These are phyloP conservation scores for Talinum fruticosum DNA, from an alignment of 148 eudicot genomes.

Conservation along the genomic window DNA sequence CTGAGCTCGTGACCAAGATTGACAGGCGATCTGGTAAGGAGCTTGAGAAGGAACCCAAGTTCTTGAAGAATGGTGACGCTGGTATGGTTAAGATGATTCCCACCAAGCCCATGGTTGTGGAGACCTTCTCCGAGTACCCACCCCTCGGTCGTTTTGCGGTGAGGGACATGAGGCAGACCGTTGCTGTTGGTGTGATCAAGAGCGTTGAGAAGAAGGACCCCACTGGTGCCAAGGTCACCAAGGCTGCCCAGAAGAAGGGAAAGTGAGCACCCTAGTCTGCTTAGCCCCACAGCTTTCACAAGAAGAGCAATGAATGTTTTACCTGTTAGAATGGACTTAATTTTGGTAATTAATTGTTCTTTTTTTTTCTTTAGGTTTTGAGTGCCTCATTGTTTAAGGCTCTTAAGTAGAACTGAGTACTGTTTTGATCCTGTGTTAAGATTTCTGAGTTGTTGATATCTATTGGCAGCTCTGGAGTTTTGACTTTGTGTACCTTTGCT, in stretches of 20 bases:
- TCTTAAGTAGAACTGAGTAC: background rate
- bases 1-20: conserved; percentile 36
- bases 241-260: conserved; percentile 39
- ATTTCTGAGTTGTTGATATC: background rate
- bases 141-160: conserved; percentile 44
- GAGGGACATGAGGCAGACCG: conserved; percentile 45
- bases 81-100: conserved; percentile 44
- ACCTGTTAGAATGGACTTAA: background rate
- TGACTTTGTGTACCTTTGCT: background rate
- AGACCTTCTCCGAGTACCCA: conserved; percentile 36
- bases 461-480: conserved; percentile 1
- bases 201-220: conserved; percentile 40
- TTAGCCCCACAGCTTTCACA: background rate
- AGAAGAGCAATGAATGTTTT: background rate
- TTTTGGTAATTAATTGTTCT: background rate
- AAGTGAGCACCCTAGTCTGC: conserved; percentile 1
- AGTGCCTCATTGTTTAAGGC: conserved; percentile 1
- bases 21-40: conserved; percentile 45
- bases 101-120: conserved; percentile 45
- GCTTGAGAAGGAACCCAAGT: conserved; percentile 44
- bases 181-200: conserved; percentile 44
- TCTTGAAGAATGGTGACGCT: conserved; percentile 42
- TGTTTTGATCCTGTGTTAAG: conserved; percentile 2
- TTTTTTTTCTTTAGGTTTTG: background rate
- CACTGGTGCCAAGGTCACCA: conserved; percentile 41